Conservation (phyloP, 2,329 filamentous ascomycete species). For the Fusarium armeniacum region DNA sequence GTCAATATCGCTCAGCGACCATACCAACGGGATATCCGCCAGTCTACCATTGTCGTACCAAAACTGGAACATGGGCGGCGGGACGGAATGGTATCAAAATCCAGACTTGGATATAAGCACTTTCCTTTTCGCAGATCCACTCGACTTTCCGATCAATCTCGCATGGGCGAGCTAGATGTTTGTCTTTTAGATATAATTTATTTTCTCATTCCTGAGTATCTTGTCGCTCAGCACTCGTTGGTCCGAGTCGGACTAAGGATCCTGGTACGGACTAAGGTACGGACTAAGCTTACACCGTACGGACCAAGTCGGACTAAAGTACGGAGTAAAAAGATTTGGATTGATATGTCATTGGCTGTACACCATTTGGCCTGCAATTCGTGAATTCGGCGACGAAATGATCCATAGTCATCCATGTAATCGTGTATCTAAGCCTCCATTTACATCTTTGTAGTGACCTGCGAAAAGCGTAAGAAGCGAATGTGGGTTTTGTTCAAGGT, state of each 20-base stretch:
- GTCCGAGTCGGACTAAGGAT: slow-evolving; percentile 1
- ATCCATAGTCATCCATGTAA: neutral
- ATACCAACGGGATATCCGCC: neutral
- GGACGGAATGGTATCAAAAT: slow-evolving; percentile 15
- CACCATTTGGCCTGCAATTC: neutral
- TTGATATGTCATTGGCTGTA: neutral
- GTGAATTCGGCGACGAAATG: neutral
- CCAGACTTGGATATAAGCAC: slow-evolving; percentile 26
- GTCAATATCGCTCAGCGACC: neutral
- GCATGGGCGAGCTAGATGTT: neutral
- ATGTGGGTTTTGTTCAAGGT: neutral
- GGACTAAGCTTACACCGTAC: slow-evolving; percentile 12
- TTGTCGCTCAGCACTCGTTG: neutral
- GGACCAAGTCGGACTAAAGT: neutral
- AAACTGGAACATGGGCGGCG: slow-evolving; percentile 16
- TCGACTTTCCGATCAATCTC: slow-evolving; percentile 23
- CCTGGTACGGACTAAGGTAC: slow-evolving; percentile 22
- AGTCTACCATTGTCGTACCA: neutral
- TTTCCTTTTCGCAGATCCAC: slow-evolving; percentile 40
- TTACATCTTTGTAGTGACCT: accelerated
- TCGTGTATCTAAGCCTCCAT: slow-evolving; percentile 14
- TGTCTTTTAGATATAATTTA: neutral
- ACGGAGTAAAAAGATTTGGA: neutral
- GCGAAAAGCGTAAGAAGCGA: neutral
- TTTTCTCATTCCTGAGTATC: accelerated